phyloP scores from a whole-genome alignment of 148 eudicot genomes.

The Rhododendron vialii region DNA sequence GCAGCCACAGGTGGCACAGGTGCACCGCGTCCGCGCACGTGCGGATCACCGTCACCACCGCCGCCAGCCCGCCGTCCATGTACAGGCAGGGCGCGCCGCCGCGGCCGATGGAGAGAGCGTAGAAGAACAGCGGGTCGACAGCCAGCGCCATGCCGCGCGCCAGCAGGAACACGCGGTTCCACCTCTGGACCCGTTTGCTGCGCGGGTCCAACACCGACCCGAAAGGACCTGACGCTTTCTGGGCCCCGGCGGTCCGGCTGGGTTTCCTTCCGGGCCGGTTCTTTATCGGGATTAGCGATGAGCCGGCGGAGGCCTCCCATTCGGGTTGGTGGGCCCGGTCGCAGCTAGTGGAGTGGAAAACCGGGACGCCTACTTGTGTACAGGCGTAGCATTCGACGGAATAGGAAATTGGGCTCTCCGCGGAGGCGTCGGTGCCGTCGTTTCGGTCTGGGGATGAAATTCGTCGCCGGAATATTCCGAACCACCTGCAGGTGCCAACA shows the following conservation, averaged over 20 bases:
- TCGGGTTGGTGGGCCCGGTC: slow-evolving; percentile 71
- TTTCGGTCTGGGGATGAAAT: slow-evolving; percentile 11
- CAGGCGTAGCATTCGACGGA: slow-evolving; percentile 81
- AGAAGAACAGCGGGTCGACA: slow-evolving; percentile 87
- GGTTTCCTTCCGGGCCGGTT: slow-evolving; percentile 15
- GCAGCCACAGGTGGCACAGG: slow-evolving; percentile 75
- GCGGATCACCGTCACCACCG: slow-evolving; percentile 43
- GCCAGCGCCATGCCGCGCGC: slow-evolving; percentile 83
- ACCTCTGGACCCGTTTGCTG: slow-evolving; percentile 55
- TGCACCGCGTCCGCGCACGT: slow-evolving; percentile 74
- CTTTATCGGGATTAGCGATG: slow-evolving; percentile 59
- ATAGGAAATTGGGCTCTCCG: slow-evolving; percentile 17
- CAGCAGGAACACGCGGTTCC: slow-evolving; percentile 62
- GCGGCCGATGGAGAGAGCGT: slow-evolving; percentile 60
- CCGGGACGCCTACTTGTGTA: slow-evolving; percentile 83
- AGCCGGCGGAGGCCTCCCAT: slow-evolving; percentile 90
- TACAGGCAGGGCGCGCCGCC: slow-evolving; percentile 70
- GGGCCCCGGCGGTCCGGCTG: not conserved
- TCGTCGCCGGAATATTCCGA: slow-evolving; percentile 23
- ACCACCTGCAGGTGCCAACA: slow-evolving; percentile 24
- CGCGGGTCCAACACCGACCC: slow-evolving; percentile 68
- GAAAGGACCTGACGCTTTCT: slow-evolving; percentile 16
- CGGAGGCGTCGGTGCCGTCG: slow-evolving; percentile 19
- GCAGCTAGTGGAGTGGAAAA: slow-evolving; percentile 90
- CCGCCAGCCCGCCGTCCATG: slow-evolving; percentile 69